Evolutionary conservation across 2,329 filamentous ascomycete species (phyloP).

Genomic region (Phialophora expanda): DNA sequence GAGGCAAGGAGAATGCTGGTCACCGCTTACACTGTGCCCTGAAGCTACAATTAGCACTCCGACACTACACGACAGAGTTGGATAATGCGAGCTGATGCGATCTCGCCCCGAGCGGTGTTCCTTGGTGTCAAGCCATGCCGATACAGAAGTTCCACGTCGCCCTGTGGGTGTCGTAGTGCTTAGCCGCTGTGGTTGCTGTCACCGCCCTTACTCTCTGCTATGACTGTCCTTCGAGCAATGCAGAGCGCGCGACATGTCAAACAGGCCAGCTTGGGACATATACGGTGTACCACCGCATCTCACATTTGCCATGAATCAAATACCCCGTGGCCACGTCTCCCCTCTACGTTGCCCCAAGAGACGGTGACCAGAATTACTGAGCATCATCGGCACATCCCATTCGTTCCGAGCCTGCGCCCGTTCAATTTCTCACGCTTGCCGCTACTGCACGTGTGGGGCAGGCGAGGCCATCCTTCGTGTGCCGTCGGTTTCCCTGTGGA

Average conservation of each 20-base stretch:
- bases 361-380: background rate
- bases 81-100: background rate
- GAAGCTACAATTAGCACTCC: background rate
- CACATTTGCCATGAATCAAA: background rate
- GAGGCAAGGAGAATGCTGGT: background rate
- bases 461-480: slow-evolving; percentile 20
- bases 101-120: background rate
- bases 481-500: slow-evolving; percentile 10
- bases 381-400: slow-evolving; percentile 5
- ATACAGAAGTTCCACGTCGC: background rate
- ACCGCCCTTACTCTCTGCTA: background rate
- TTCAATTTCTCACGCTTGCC: slow-evolving; percentile 16
- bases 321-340: background rate
- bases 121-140: background rate
- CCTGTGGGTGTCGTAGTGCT: no score
- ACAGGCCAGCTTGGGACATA: background rate
- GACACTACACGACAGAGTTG: background rate
- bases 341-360: no score
- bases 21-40: background rate
- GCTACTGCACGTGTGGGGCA: slow-evolving; percentile 34
- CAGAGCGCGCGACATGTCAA: background rate
- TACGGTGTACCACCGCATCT: background rate
- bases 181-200: background rate
- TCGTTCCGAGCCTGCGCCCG: slow-evolving; percentile 9
- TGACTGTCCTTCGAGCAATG: background rate